Evolutionary conservation across 331 rosid genomes (phyloP).

Genomic region (Prunus yedoensis): DNA sequence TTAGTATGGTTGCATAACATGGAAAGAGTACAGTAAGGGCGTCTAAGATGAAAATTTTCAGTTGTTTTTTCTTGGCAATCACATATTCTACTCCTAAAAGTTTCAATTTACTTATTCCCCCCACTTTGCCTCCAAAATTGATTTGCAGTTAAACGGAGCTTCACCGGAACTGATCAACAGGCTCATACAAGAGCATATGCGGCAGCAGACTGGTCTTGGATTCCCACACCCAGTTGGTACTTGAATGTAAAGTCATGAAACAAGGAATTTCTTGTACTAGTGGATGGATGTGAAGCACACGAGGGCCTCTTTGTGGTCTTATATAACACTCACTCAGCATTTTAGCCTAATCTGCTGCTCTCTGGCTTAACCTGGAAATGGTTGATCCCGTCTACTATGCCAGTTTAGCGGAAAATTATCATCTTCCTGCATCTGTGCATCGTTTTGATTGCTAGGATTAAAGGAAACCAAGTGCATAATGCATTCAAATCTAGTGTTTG

Average conservation of each 20-base stretch:
- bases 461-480: constrained; percentile 36
- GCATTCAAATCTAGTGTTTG: constrained; percentile 28
- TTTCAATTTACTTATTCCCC: neutral
- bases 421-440: constrained; percentile 47
- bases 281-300: constrained; percentile 39
- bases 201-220: constrained; percentile 62
- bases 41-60: neutral
- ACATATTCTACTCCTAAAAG: neutral
- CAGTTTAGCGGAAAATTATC: constrained; percentile 34
- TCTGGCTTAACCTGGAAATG: constrained; percentile 48
- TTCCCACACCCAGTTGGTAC: constrained; percentile 51
- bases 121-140: neutral
- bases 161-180: constrained; percentile 68
- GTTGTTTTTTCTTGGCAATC: neutral
- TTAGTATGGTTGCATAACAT: neutral
- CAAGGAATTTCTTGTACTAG: constrained; percentile 35
- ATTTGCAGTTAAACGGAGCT: constrained; percentile 64
- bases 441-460: constrained; percentile 40
- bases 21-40: neutral
- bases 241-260: constrained; percentile 44
- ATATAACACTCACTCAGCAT: constrained; percentile 37
- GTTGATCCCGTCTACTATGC: constrained; percentile 43
- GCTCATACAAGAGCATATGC: constrained; percentile 85
- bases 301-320: constrained; percentile 40
- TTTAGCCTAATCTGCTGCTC: constrained; percentile 48